phyloP scores from a whole-genome alignment of 78 protist species.

The Planoprotostelium fungivorum region DNA sequence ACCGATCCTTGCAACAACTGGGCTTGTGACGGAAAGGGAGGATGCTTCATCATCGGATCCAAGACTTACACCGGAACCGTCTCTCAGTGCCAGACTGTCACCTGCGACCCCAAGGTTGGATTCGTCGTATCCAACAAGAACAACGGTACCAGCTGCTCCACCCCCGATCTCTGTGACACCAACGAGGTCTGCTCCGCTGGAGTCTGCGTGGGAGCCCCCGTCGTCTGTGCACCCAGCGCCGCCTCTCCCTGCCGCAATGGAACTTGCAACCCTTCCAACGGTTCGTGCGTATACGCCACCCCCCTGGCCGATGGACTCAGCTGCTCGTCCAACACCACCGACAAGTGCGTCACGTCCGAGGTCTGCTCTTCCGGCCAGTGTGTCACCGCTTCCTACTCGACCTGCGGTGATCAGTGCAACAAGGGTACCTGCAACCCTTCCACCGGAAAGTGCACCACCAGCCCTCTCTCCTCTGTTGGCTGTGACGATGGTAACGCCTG shows the following conservation, averaged over 20 bases:
- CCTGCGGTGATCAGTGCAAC: slow-evolving; percentile 13
- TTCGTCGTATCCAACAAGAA: background rate
- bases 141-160: background rate
- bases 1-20: background rate
- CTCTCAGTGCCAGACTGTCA: background rate
- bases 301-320: background rate
- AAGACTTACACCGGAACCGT: background rate
- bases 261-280: background rate
- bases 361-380: background rate
- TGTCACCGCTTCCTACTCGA: background rate
- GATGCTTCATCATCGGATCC: background rate
- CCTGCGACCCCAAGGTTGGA: background rate
- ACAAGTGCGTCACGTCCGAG: background rate
- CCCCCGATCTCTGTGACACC: background rate
- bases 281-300: background rate
- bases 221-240: background rate
- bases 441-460: background rate
- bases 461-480: background rate
- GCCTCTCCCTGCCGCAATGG: background rate
- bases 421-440: slow-evolving; percentile 5
- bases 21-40: background rate
- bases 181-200: background rate
- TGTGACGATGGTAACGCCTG: slow-evolving; percentile 34
- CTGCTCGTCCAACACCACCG: background rate
- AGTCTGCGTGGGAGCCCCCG: background rate